These are phyloP conservation scores for Tetrapisispora iriomotensis DNA, from an alignment of 805 yeast species.

Conservation along the genomic window DNA sequence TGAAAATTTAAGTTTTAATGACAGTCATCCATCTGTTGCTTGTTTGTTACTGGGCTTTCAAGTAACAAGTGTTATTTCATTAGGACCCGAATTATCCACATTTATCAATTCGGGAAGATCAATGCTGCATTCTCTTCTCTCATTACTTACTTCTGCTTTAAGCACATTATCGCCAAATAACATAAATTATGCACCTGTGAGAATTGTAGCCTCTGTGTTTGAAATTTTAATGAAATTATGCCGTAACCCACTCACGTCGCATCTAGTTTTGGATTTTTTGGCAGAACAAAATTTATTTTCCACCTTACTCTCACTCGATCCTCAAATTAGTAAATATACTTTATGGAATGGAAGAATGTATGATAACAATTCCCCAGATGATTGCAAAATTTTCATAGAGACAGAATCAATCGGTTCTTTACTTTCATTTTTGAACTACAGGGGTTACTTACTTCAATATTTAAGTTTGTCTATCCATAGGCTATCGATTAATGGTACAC, in stretches of 20 bases:
- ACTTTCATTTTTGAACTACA: slow-evolving; percentile 48
- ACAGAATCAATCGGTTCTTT: slow-evolving; percentile 42
- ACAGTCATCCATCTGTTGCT: slow-evolving; percentile 43
- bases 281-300: slow-evolving; percentile 44
- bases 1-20: slow-evolving; percentile 35
- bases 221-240: slow-evolving; percentile 56
- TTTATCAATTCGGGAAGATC: slow-evolving; percentile 47
- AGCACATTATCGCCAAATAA: slow-evolving; percentile 31
- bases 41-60: slow-evolving; percentile 77
- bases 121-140: slow-evolving; percentile 44
- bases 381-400: slow-evolving; percentile 25
- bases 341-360: slow-evolving; percentile 46
- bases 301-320: slow-evolving; percentile 41
- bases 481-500: slow-evolving; percentile 39
- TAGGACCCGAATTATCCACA: slow-evolving; percentile 40
- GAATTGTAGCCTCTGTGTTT: slow-evolving; percentile 47
- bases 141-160: slow-evolving; percentile 40
- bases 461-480: slow-evolving; percentile 66
- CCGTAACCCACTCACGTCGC: slow-evolving; percentile 45
- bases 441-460: slow-evolving; percentile 54
- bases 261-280: slow-evolving; percentile 41
- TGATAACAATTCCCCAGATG: slow-evolving; percentile 25
- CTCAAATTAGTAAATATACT: slow-evolving; percentile 44
- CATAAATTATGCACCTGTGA: slow-evolving; percentile 46
- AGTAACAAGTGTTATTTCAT: slow-evolving; percentile 37